phyloP scores from a whole-genome alignment of 805 yeast genomes.

The Lipomyces orientalis region DNA sequence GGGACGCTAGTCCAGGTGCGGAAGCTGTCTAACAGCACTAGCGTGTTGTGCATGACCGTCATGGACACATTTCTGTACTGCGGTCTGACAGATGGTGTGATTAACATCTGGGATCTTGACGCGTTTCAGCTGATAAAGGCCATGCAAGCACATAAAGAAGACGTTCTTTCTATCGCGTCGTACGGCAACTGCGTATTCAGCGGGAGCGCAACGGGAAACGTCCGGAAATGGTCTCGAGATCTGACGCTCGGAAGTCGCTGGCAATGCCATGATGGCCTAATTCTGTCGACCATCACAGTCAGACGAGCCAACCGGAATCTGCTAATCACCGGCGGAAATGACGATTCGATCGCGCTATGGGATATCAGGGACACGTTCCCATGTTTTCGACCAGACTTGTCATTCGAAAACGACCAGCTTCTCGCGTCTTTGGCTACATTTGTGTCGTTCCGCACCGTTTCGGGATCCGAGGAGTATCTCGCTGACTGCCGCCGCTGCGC shows the following conservation, averaged over 20 bases:
- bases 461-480: constrained; percentile 69
- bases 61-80: constrained; percentile 76
- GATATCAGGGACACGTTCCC: constrained; percentile 45
- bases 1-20: constrained; percentile 18
- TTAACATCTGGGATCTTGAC: constrained; percentile 86
- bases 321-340: constrained; percentile 72
- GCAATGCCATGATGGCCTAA: constrained; percentile 61
- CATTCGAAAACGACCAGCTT: constrained; percentile 64
- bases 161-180: constrained; percentile 66
- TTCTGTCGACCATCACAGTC: constrained; percentile 62
- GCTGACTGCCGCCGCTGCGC: constrained; percentile 90
- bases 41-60: constrained; percentile 72
- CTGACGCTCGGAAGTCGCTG: constrained; percentile 54
- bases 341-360: constrained; percentile 76
- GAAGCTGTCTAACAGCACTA: constrained; percentile 54
- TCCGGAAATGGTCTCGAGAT: constrained; percentile 58
- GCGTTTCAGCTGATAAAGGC: constrained; percentile 68
- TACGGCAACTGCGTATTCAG: constrained; percentile 64
- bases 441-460: constrained; percentile 76
- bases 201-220: constrained; percentile 57
- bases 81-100: constrained; percentile 74
- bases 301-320: constrained; percentile 50
- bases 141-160: constrained; percentile 51
- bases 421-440: constrained; percentile 64
- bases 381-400: constrained; percentile 21